phyloP scores from a whole-genome alignment of 345 rosid species.

The Salix arbutifolia region DNA sequence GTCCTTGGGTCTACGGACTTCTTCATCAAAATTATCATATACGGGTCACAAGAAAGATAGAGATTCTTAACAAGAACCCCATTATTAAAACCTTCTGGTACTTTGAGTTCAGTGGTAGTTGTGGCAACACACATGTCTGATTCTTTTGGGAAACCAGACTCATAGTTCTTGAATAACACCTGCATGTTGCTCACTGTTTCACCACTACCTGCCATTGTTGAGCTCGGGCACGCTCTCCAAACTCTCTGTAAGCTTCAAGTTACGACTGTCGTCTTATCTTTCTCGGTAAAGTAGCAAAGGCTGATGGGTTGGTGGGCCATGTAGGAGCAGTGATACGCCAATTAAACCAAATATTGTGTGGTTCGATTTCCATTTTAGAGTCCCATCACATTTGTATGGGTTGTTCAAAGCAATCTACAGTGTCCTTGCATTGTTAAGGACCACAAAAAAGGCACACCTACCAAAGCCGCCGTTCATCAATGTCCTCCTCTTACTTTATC shows the following conservation, averaged over 20 bases:
- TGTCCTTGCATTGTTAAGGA: too few relatives aligned
- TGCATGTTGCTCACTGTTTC: constrained; percentile 39
- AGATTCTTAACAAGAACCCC: constrained; percentile 50
- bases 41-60: constrained; percentile 38
- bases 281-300: too few relatives aligned
- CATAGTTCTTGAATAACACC: constrained; percentile 37
- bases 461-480: constrained; percentile 12
- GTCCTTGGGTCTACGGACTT: too few relatives aligned
- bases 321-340: too few relatives aligned
- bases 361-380: too few relatives aligned
- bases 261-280: too few relatives aligned
- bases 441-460: not conserved
- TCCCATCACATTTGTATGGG: too few relatives aligned
- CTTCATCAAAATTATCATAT: constrained; percentile 12
- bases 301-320: too few relatives aligned
- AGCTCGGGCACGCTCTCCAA: too few relatives aligned
- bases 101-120: constrained; percentile 19
- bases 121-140: constrained; percentile 36
- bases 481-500: not conserved
- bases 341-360: too few relatives aligned
- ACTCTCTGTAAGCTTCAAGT: too few relatives aligned
- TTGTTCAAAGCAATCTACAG: too few relatives aligned
- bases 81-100: constrained; percentile 17
- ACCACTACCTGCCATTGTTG: constrained; percentile 4
- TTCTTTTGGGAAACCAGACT: constrained; percentile 42